These are phyloP conservation scores for Mediolabrus comicus DNA, from an alignment of 108 stramenopile genomes.

Conservation along the genomic window DNA sequence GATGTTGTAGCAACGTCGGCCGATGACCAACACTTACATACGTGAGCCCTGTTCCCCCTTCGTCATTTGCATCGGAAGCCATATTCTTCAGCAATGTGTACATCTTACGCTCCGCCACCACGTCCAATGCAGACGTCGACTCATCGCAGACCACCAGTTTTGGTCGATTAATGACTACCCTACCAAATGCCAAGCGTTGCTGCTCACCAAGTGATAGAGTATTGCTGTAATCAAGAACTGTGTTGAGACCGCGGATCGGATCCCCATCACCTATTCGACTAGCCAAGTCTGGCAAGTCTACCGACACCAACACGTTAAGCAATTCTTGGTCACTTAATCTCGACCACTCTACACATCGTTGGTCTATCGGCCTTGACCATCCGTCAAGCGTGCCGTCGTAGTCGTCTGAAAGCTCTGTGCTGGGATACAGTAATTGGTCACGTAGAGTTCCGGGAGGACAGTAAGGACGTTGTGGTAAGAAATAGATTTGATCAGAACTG, in stretches of 20 bases:
- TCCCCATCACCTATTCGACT: slow-evolving; percentile 48
- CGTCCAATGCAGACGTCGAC: slow-evolving; percentile 71
- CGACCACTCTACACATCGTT: slow-evolving; percentile 19
- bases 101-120: slow-evolving; percentile 63
- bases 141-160: slow-evolving; percentile 72
- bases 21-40: slow-evolving; percentile 84
- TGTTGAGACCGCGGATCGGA: slow-evolving; percentile 36
- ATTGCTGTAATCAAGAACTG: slow-evolving; percentile 65
- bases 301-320: slow-evolving; percentile 33
- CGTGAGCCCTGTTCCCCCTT: slow-evolving; percentile 29
- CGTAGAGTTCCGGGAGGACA: slow-evolving; percentile 77
- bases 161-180: slow-evolving; percentile 67
- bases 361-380: slow-evolving; percentile 13
- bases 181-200: slow-evolving; percentile 72
- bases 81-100: slow-evolving; percentile 52
- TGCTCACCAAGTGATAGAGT: slow-evolving; percentile 79
- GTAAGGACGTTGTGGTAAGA: slow-evolving; percentile 84
- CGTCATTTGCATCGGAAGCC: not conserved
- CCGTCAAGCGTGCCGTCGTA: slow-evolving; percentile 12
- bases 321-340: slow-evolving; percentile 41
- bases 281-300: slow-evolving; percentile 52
- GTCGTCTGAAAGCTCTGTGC: slow-evolving; percentile 13
- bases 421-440: slow-evolving; percentile 80
- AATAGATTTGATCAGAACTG: slow-evolving; percentile 60
- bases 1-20: slow-evolving; percentile 72